Evolutionary conservation across 1,284 basidiomycete species (phyloP).

Genomic region (Cystobasidium slooffiae): DNA sequence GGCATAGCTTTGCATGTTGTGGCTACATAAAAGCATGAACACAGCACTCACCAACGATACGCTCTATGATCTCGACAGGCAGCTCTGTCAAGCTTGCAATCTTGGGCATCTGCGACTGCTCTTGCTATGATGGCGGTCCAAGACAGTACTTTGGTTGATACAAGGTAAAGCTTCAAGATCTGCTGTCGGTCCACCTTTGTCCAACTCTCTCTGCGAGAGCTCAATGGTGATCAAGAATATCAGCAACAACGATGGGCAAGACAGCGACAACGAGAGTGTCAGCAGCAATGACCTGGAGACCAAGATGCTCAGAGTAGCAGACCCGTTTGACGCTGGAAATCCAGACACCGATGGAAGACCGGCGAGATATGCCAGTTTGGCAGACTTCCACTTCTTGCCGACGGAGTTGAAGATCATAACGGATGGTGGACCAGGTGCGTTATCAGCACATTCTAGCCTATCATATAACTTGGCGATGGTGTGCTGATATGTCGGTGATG

Average conservation of each 20-base stretch:
- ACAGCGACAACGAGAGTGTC: neutral
- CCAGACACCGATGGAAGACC: constrained; percentile 11
- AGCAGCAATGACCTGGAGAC: constrained; percentile 20
- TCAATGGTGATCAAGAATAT: constrained; percentile 6
- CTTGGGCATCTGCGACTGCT: neutral
- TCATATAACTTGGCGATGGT: neutral
- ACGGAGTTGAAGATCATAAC: constrained; percentile 23
- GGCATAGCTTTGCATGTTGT: neutral
- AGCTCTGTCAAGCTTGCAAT: constrained; percentile 22
- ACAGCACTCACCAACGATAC: constrained; percentile 34
- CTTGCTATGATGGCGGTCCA: neutral
- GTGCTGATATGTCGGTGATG: neutral
- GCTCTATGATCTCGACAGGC: constrained; percentile 42
- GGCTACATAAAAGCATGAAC: neutral
- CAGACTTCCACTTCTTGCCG: constrained; percentile 37
- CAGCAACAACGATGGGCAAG: neutral
- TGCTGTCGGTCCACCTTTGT: neutral
- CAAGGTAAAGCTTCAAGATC: neutral
- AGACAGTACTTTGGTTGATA: neutral
- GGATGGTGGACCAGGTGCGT: constrained; percentile 41
- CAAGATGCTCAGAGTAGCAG: constrained; percentile 28
- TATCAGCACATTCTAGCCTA: neutral
- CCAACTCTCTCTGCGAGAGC: neutral
- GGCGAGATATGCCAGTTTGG: constrained; percentile 31
- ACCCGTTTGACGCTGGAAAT: constrained; percentile 27